Percentiles rank a stretch among this genome's conserved stretches.
These are phyloP conservation scores for Chlamydomonas urium DNA, from an alignment of 139 green algal genomes.

Conservation along the genomic window DNA sequence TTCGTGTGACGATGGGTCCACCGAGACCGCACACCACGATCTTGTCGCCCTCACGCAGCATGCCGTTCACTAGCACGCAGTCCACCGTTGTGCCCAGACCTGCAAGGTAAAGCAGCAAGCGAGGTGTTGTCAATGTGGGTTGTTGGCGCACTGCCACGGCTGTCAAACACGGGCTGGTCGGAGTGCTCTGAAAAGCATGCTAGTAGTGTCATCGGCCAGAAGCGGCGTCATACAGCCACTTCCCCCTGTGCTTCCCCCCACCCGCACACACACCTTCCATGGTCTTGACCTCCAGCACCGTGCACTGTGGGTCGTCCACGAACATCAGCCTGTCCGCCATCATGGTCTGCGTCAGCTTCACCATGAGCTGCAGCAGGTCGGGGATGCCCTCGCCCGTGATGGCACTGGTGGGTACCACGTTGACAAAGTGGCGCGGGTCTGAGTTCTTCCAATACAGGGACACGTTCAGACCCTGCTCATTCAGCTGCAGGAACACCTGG, in stretches of 20 bases:
- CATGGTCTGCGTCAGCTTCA: slow-evolving; percentile 91
- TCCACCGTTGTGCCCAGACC: slow-evolving; percentile 97
- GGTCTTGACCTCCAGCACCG: slow-evolving; percentile 78
- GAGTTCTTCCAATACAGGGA: slow-evolving; percentile 96
- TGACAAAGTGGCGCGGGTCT: slow-evolving; percentile 83
- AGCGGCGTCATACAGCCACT: slow-evolving; percentile 90
- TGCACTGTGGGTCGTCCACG: slow-evolving; percentile 37
- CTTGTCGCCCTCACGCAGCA: slow-evolving; percentile 79
- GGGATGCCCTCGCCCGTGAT: slow-evolving; percentile 80
- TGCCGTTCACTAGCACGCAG: slow-evolving; percentile 94
- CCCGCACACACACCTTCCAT: slow-evolving; percentile 96
- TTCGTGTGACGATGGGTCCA: slow-evolving; percentile 86
- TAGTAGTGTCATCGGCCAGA: no score
- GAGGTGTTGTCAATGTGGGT: no score
- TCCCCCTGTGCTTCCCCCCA: slow-evolving; percentile 85
- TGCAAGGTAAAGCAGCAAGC: no score
- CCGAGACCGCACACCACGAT: slow-evolving; percentile 94
- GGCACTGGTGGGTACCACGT: slow-evolving; percentile 93
- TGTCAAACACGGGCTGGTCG: no score
- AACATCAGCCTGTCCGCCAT: slow-evolving; percentile 93
- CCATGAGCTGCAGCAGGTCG: slow-evolving; percentile 89
- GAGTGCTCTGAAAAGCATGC: no score
- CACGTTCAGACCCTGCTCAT: slow-evolving; percentile 89
- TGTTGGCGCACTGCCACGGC: no score
- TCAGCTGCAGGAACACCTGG: slow-evolving; percentile 53